Evolutionary conservation across 805 yeast genomes (phyloP).

Genomic region (Saturnispora saitoi): DNA sequence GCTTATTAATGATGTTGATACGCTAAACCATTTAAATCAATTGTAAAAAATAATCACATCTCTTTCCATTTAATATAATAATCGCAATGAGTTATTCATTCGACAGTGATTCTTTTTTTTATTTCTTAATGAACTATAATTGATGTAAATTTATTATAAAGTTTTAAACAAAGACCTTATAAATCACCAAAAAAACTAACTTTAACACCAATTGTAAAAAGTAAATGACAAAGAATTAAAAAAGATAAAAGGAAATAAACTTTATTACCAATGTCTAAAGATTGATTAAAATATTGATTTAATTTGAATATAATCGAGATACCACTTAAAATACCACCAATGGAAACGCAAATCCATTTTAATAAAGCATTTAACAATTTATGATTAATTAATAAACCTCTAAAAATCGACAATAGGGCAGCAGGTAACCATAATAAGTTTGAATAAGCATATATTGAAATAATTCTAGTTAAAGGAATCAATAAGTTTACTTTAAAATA

Average conservation of each 20-base stretch:
- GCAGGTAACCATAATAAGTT: slow-evolving; percentile 82
- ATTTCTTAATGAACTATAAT: no score
- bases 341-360: slow-evolving; percentile 54
- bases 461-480: slow-evolving; percentile 45
- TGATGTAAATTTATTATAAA: no score
- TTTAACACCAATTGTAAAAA: slow-evolving; percentile 57
- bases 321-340: slow-evolving; percentile 58
- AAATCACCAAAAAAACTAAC: slow-evolving; percentile 45
- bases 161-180: slow-evolving; percentile 9
- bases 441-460: slow-evolving; percentile 80
- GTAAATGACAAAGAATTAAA: slow-evolving; percentile 42
- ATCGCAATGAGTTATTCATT: no score
- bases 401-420: slow-evolving; percentile 49
- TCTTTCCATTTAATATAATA: no score
- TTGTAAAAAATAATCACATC: no score
- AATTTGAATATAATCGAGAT: slow-evolving; percentile 41
- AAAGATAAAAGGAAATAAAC: slow-evolving; percentile 31
- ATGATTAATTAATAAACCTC: slow-evolving; percentile 44
- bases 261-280: slow-evolving; percentile 31
- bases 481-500: slow-evolving; percentile 41
- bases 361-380: slow-evolving; percentile 37
- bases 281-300: slow-evolving; percentile 32
- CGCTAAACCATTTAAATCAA: no score
- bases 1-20: no score
- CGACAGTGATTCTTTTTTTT: no score